phyloP scores from a whole-genome alignment of 306 rosid genomes.

The Sphenostylis stenocarpa region DNA sequence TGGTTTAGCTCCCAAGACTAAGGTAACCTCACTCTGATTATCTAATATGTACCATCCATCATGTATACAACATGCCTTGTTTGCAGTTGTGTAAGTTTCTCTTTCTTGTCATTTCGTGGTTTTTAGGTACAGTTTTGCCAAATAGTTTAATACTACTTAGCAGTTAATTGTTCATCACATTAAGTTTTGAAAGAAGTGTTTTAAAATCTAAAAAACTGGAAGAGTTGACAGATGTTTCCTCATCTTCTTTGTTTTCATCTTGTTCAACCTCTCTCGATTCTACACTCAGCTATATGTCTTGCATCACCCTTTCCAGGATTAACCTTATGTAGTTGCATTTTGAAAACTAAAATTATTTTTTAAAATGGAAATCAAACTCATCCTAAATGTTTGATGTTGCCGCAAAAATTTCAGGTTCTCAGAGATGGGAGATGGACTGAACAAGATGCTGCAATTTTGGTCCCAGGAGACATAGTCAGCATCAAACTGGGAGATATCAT shows the following conservation, averaged over 20 bases:
- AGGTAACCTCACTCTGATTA: constrained; percentile 45
- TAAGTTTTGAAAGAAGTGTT: neutral
- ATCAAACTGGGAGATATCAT: constrained; percentile 93
- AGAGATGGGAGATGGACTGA: constrained; percentile 94
- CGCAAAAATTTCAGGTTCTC: constrained; percentile 61
- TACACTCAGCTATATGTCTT: neutral
- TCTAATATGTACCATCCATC: neutral
- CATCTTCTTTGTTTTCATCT: neutral
- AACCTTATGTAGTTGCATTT: neutral
- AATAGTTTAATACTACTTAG: neutral
- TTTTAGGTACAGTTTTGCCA: neutral
- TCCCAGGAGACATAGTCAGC: constrained; percentile 96
- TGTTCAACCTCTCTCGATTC: neutral
- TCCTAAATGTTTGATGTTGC: constrained; percentile 19
- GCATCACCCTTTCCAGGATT: no score
- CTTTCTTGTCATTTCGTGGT: neutral
- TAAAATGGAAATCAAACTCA: neutral
- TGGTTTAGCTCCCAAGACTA: constrained; percentile 98
- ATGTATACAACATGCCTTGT: neutral
- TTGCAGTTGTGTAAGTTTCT: neutral
- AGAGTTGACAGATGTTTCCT: neutral
- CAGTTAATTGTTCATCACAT: neutral
- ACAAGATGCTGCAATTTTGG: constrained; percentile 94
- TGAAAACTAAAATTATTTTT: neutral
- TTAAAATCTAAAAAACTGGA: neutral